Evolutionary conservation across 805 yeast species (phyloP), one percentile per base, ranked within the genome.

Genomic region (Starmerella bombi): DNA sequence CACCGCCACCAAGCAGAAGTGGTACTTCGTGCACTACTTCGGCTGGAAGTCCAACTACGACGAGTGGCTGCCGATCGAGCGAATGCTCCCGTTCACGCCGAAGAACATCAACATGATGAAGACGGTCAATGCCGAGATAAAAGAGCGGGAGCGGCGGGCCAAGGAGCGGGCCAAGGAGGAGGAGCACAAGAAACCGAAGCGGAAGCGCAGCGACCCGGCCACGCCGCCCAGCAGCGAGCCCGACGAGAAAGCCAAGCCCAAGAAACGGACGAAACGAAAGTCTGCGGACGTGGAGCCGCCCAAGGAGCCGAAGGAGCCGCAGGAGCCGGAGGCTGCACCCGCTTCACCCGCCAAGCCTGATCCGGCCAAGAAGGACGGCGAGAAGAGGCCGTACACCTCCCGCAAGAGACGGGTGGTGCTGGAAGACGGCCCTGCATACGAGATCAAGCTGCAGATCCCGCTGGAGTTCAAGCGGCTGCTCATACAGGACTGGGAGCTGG

Each of bases 41-140:
- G 97, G 98, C 3, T 88, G 98, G 98, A 88, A 86, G 54, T 61
- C 77, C 15, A 76, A 85, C 43, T 88, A 95, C 94, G 97, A 88
- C 57, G 98, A 88, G 59, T 88, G 98, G 98, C 88, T 88, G 1
- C 70, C 72, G 1, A 59, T 61, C 6, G 76, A 73, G 30, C 63
- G 97, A 27, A 70, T 88, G 5, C 64, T 82, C 53, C 78, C 74
- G 47, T 67, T 66, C 54, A 80, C 70, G 37, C 77, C 74, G 23
- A 93, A 79, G 48, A 84, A 80, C 53, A 51, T 79, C 39, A 63
- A 68, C 36, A 60, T 74, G 37, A 82, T 78, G 58, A 72, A 75
- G 49, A 76, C 72, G 45, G 60, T 82, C 48, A 71, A 72, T 44
- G 61, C 61, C 25, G 70, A 69, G 17, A 71, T 75, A 3, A 46